These are phyloP conservation scores for Haemoproteus tartakovskyi DNA, from an alignment of 169 alveolate species.

Conservation along the genomic window DNA sequence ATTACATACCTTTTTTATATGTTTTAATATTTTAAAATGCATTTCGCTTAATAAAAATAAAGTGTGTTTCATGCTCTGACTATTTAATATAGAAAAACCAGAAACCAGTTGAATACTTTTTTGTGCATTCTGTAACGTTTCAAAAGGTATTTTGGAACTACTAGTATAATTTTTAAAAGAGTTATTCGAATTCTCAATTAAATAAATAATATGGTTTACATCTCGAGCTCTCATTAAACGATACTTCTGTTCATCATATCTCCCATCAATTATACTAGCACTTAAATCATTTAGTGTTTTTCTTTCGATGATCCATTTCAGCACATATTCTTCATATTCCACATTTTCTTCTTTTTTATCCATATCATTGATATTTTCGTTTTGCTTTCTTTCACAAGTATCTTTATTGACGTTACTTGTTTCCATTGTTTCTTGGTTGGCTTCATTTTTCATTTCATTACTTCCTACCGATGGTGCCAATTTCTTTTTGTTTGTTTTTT, in stretches of 20 bases:
- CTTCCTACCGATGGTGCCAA: neutral
- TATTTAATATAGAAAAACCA: slow-evolving; percentile 68
- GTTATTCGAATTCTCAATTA: slow-evolving; percentile 75
- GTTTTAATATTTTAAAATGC: slow-evolving; percentile 49
- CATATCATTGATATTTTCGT: slow-evolving; percentile 1
- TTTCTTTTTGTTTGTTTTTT: neutral
- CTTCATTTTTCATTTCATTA: neutral
- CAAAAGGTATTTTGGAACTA: slow-evolving; percentile 66
- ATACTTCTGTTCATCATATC: slow-evolving; percentile 82
- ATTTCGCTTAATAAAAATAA: slow-evolving; percentile 67
- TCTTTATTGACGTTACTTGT: neutral
- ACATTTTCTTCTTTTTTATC: slow-evolving; percentile 32
- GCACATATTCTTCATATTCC: slow-evolving; percentile 71
- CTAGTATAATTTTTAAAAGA: slow-evolving; percentile 70
- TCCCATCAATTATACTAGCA: slow-evolving; percentile 83
- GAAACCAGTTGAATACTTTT: slow-evolving; percentile 69
- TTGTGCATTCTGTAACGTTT: slow-evolving; percentile 64
- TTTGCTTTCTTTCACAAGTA: neutral
- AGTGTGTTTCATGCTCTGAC: slow-evolving; percentile 72
- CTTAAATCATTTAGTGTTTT: slow-evolving; percentile 81
- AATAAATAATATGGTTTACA: slow-evolving; percentile 74
- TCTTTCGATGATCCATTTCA: slow-evolving; percentile 84
- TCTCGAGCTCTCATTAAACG: slow-evolving; percentile 79
- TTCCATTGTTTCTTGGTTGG: neutral
- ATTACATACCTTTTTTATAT: slow-evolving; percentile 19